Percentiles rank a stretch among this genome's conserved stretches.
Conservation (phyloP, 306 rosid genomes). For the Castanea mollissima region DNA sequence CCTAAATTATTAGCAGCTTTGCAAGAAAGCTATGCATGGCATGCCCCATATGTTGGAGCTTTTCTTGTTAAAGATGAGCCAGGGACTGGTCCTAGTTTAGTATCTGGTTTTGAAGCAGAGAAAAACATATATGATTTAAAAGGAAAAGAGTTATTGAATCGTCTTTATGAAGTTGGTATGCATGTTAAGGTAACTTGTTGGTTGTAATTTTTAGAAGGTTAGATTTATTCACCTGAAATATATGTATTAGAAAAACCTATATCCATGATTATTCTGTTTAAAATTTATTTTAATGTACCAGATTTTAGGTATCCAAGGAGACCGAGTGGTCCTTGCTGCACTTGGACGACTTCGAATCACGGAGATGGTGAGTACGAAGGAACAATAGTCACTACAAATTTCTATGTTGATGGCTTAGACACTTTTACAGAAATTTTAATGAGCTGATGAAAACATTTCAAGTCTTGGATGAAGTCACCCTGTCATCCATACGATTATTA, state of each 20-base stretch:
- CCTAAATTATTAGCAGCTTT: conserved; percentile 89
- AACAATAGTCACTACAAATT: conserved; percentile 19
- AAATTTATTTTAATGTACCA: conserved; percentile 27
- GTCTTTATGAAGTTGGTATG: conserved; percentile 96
- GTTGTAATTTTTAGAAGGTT: conserved; percentile 2
- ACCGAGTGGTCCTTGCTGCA: conserved; percentile 87
- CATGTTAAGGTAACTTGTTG: conserved; percentile 72
- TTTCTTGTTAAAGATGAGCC: conserved; percentile 91
- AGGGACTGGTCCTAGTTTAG: conserved; percentile 66
- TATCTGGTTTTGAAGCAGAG: conserved; percentile 71
- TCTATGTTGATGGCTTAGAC: neutral
- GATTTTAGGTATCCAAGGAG: conserved; percentile 95
- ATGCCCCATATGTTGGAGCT: conserved; percentile 98
- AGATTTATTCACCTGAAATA: neutral
- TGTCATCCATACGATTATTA: no score
- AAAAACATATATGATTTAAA: conserved; percentile 63
- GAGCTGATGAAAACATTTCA: neutral
- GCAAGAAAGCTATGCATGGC: conserved; percentile 80
- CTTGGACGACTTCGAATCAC: conserved; percentile 86
- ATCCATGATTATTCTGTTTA: neutral
- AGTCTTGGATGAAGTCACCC: neutral
- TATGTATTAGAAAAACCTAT: neutral
- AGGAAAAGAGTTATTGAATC: conserved; percentile 81
- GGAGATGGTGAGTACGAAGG: conserved; percentile 68
- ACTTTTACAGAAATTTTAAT: neutral